Conservation (phyloP, 1,284 basidiomycete species). For the Puccinia sorghi region DNA sequence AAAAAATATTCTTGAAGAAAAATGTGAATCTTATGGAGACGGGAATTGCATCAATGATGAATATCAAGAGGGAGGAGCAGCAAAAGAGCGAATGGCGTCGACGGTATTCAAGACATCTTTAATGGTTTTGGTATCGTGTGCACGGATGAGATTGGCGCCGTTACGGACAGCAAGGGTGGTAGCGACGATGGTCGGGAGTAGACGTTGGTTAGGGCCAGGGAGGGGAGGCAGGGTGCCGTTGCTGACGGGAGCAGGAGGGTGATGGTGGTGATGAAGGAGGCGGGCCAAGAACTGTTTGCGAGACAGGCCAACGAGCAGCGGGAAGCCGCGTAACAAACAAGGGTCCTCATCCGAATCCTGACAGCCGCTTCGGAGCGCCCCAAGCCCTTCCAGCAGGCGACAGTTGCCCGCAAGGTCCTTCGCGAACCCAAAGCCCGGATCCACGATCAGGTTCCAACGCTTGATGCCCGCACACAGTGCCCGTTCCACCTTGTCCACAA, state of each 20-base stretch:
- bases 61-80: neutral
- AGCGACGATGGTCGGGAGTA: slow-evolving; percentile 30
- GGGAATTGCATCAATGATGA: no score
- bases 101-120: slow-evolving; percentile 65
- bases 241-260: neutral
- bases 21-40: no score
- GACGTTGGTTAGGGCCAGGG: slow-evolving; percentile 57
- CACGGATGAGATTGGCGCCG: slow-evolving; percentile 67
- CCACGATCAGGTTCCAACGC: slow-evolving; percentile 85
- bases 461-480: slow-evolving; percentile 78
- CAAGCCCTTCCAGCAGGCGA: slow-evolving; percentile 60
- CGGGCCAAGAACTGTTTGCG: slow-evolving; percentile 78
- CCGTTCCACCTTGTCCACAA: slow-evolving; percentile 68
- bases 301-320: slow-evolving; percentile 75
- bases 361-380: neutral
- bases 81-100: slow-evolving; percentile 60
- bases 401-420: slow-evolving; percentile 79
- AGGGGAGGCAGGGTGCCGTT: neutral
- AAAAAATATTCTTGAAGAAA: no score
- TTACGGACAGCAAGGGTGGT: slow-evolving; percentile 8
- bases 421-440: slow-evolving; percentile 94
- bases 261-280: slow-evolving; percentile 56
- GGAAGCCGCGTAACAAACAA: slow-evolving; percentile 62
- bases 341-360: neutral
- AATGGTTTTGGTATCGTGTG: slow-evolving; percentile 78